phyloP scores from a whole-genome alignment of 164 flowering plant species.

The Paratinospora sagittata region DNA sequence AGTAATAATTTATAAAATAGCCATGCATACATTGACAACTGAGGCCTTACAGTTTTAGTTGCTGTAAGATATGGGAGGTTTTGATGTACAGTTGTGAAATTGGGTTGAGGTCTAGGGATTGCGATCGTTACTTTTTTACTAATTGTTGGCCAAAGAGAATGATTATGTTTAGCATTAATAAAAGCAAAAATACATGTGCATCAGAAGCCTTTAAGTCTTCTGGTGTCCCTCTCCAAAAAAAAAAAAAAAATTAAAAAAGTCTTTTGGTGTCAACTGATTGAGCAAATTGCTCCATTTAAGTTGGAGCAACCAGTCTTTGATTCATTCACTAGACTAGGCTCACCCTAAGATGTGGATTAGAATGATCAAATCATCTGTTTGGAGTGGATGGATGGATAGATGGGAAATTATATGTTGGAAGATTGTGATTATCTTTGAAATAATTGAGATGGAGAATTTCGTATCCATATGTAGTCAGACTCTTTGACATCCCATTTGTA shows the following conservation, averaged over 20 bases:
- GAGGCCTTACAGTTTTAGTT: not conserved
- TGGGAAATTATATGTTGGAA: not conserved
- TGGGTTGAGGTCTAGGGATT: not conserved
- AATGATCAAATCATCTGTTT: slow-evolving; percentile 2
- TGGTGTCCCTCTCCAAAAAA: too few relatives aligned
- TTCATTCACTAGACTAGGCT: not conserved
- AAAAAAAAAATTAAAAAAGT: too few relatives aligned
- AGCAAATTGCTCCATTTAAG: not conserved
- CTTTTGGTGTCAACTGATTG: not conserved
- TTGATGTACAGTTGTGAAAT: not conserved
- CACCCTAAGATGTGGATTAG: too few relatives aligned
- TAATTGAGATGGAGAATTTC: not conserved
- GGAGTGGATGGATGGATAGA: not conserved
- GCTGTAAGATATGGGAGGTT: not conserved
- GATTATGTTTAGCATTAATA: not conserved
- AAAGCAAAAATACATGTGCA: not conserved
- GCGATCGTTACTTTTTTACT: not conserved
- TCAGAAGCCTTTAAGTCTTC: not conserved
- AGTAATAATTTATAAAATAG: too few relatives aligned
- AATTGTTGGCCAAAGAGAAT: not conserved
- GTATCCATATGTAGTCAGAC: not conserved
- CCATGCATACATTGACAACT: not conserved
- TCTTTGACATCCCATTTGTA: not conserved
- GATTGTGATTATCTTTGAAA: not conserved
- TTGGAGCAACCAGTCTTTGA: not conserved